Percentiles rank a stretch among this genome's conserved stretches.
Evolutionary conservation across 371 early-diverging fungal species (phyloP).

Genomic region (Rhizopus sp.): DNA sequence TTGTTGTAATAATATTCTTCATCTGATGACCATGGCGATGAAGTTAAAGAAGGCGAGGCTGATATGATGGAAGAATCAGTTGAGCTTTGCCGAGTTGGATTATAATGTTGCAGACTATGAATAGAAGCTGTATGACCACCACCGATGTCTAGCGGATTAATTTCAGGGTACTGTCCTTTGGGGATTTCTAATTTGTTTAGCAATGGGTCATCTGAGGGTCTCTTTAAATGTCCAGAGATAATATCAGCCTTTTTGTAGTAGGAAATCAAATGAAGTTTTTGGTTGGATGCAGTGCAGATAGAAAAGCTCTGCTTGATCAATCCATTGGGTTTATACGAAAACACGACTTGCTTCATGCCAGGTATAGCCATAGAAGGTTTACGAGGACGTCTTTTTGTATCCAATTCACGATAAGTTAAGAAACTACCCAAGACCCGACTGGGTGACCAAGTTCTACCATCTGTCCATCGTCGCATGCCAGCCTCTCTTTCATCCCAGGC

Average conservation of each 20-base stretch:
- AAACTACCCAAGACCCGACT: conserved; percentile 84
- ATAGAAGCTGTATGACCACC: conserved; percentile 29
- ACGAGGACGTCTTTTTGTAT: conserved; percentile 53
- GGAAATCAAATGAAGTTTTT: conserved; percentile 83
- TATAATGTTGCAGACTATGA: conserved; percentile 9
- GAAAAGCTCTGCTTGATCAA: conserved; percentile 87
- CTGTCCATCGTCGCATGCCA: conserved; percentile 92
- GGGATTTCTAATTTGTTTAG: conserved; percentile 51
- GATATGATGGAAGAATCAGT: conserved; percentile 21
- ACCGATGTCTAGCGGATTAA: conserved; percentile 43
- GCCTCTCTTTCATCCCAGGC: conserved; percentile 91
- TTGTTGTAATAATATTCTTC: conserved; percentile 28
- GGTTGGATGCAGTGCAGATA: conserved; percentile 74
- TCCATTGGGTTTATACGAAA: conserved; percentile 69
- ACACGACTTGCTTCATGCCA: conserved; percentile 16
- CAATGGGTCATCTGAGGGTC: conserved; percentile 50
- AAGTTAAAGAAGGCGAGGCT: conserved; percentile 32
- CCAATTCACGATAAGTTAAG: conserved; percentile 78
- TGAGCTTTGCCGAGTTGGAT: conserved; percentile 16
- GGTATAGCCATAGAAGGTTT: conserved; percentile 16
- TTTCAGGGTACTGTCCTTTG: conserved; percentile 61
- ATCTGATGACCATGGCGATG: conserved; percentile 33
- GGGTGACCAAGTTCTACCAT: conserved; percentile 88
- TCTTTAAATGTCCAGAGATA: conserved; percentile 42
- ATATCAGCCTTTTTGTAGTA: conserved; percentile 82